Evolutionary conservation across 148 eudicot species (phyloP).

Genomic region (Rhododendron kiyosumense): DNA sequence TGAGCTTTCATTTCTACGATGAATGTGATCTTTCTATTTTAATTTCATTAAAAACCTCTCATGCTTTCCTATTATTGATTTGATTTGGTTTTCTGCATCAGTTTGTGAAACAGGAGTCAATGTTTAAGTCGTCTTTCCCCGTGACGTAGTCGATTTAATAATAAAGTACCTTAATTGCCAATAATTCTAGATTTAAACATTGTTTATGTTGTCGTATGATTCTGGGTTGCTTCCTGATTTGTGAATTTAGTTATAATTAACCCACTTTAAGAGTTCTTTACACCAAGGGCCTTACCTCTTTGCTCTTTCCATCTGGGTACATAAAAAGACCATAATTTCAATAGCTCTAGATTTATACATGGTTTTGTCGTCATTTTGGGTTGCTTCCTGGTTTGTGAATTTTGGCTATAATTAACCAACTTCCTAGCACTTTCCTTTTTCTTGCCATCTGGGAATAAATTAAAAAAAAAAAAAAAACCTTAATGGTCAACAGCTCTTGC

Average conservation of each 20-base stretch:
- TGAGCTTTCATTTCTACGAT: neutral
- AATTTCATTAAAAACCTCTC: constrained; percentile 3
- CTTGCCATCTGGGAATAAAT: neutral
- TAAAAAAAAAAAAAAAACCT: too few relatives aligned
- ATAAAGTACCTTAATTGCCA: neutral
- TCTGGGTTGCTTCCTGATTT: neutral
- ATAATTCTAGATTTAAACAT: neutral
- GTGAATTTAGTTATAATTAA: neutral
- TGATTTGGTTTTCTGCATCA: constrained; percentile 2
- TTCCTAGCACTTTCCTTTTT: neutral
- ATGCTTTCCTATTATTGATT: neutral
- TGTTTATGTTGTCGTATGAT: neutral
- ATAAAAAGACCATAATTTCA: constrained; percentile 2
- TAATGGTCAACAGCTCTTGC: too few relatives aligned
- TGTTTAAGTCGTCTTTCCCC: neutral
- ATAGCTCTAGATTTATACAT: neutral
- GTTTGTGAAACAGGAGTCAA: constrained; percentile 7
- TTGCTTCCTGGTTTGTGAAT: constrained; percentile 11
- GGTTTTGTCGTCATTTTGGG: neutral
- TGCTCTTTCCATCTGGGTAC: neutral
- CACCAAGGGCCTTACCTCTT: neutral
- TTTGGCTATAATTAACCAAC: neutral
- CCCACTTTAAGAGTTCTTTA: neutral
- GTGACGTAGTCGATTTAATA: constrained; percentile 3
- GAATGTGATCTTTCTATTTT: neutral